These are phyloP conservation scores for Dothideomycetes sp. DNA, from an alignment of 2,329 filamentous ascomycete genomes.

Conservation along the genomic window DNA sequence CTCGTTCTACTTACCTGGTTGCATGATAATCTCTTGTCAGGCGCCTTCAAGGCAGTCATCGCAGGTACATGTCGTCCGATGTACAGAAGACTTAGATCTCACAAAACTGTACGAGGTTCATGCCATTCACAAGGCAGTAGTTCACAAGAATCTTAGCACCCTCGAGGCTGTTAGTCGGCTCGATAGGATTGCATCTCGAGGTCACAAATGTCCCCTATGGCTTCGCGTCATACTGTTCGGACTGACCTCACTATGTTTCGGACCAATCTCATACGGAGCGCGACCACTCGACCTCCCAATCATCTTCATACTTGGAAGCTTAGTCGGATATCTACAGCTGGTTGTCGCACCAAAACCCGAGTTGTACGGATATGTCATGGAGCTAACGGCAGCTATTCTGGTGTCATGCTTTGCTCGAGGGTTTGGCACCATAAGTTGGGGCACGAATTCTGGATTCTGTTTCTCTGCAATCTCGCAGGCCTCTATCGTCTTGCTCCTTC, in stretches of 20 bases:
- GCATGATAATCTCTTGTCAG: constrained; percentile 83
- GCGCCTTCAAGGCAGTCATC: constrained; percentile 37
- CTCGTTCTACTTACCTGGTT: constrained; percentile 76
- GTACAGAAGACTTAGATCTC: constrained; percentile 56
- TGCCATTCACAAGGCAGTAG: constrained; percentile 64
- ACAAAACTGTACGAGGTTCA: constrained; percentile 63
- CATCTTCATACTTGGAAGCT: constrained; percentile 60
- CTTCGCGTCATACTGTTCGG: constrained; percentile 55
- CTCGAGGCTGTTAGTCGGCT: constrained; percentile 55
- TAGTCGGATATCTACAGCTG: constrained; percentile 64
- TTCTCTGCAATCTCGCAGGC: constrained; percentile 36
- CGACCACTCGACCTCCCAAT: constrained; percentile 66
- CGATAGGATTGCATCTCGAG: constrained; percentile 48
- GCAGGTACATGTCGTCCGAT: constrained; percentile 53
- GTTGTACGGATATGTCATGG: constrained; percentile 45
- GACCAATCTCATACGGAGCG: constrained; percentile 66
- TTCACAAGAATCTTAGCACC: constrained; percentile 60
- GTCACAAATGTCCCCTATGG: constrained; percentile 41
- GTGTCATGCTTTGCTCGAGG: constrained; percentile 34
- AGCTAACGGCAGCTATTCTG: constrained; percentile 33
- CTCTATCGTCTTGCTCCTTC: constrained; percentile 34
- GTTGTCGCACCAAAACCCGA: constrained; percentile 62
- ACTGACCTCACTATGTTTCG: constrained; percentile 60
- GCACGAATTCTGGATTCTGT: constrained; percentile 31
- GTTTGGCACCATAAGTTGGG: constrained; percentile 30